phyloP scores from a whole-genome alignment of 495 filamentous ascomycete species.

The Mytilinidion resinicola region DNA sequence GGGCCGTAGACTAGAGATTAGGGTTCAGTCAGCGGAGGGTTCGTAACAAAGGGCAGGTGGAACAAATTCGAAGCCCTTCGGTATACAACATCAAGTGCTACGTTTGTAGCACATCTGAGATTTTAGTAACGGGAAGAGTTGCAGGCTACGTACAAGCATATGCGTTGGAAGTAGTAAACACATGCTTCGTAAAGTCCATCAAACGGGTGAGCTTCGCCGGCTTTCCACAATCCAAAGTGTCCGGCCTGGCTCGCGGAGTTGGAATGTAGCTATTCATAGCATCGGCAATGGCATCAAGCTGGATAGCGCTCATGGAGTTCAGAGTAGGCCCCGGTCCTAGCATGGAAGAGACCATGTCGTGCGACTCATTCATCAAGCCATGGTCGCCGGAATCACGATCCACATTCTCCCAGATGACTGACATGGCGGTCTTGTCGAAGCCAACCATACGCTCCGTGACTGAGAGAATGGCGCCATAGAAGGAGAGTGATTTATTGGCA shows the following conservation, averaged over 20 bases:
- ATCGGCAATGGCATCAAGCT: constrained; percentile 2
- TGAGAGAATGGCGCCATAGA: constrained; percentile 28
- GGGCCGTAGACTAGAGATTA: constrained; percentile 17
- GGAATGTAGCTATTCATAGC: background rate
- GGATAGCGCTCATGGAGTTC: constrained; percentile 12
- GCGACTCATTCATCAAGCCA: constrained; percentile 18
- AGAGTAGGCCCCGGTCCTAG: constrained; percentile 12
- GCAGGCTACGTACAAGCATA: background rate
- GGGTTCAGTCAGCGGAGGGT: constrained; percentile 10
- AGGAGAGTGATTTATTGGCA: constrained; percentile 35
- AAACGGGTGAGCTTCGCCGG: background rate
- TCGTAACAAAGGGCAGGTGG: background rate
- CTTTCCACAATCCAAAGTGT: background rate
- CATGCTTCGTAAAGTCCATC: background rate
- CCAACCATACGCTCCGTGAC: constrained; percentile 8
- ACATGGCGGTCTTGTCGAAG: constrained; percentile 20
- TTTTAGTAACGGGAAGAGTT: too few relatives aligned
- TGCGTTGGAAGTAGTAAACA: constrained; percentile 1
- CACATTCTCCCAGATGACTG: constrained; percentile 5
- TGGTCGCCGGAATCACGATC: constrained; percentile 11
- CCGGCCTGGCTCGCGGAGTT: background rate
- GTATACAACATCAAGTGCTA: too few relatives aligned
- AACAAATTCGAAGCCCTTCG: too few relatives aligned
- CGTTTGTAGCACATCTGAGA: too few relatives aligned
- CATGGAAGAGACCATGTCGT: constrained; percentile 13